Percentiles rank a stretch among this genome's conserved stretches.
These are phyloP conservation scores for Sparassis latifolia DNA, from an alignment of 1,284 basidiomycete genomes.

Conservation along the genomic window DNA sequence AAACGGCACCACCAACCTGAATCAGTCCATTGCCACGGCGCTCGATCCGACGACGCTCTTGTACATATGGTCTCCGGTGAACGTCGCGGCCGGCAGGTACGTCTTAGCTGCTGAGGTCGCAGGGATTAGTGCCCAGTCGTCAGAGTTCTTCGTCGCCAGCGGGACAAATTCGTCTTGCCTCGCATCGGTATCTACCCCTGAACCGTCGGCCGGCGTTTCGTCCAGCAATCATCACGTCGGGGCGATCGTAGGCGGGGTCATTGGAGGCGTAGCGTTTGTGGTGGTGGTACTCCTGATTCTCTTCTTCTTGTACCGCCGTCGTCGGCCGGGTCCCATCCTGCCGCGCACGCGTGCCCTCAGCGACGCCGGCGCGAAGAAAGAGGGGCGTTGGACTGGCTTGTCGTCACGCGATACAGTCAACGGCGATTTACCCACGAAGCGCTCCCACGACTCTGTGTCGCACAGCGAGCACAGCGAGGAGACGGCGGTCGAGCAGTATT, in stretches of 20 bases:
- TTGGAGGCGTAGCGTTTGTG: slow-evolving; percentile 26
- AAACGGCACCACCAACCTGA: not conserved
- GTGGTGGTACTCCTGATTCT: slow-evolving; percentile 12
- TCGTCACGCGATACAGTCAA: slow-evolving; percentile 21
- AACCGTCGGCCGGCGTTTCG: not conserved
- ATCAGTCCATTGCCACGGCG: slow-evolving; percentile 6
- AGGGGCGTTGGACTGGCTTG: slow-evolving; percentile 20
- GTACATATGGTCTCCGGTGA: slow-evolving; percentile 18
- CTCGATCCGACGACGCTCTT: slow-evolving; percentile 6
- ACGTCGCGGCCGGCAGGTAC: slow-evolving; percentile 22
- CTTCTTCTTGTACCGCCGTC: slow-evolving; percentile 20
- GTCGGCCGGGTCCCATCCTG: slow-evolving; percentile 6
- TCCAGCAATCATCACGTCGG: slow-evolving; percentile 14
- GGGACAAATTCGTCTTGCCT: not conserved
- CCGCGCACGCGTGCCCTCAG: slow-evolving; percentile 12
- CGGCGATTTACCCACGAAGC: not conserved
- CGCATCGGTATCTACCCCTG: not conserved
- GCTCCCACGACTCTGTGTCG: not conserved
- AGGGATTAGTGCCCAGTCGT: not conserved
- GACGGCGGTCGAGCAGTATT: slow-evolving; percentile 9
- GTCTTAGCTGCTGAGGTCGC: slow-evolving; percentile 9
- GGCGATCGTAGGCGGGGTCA: slow-evolving; percentile 30
- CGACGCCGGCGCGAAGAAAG: slow-evolving; percentile 5
- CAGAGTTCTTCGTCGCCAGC: not conserved
- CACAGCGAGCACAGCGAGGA: slow-evolving; percentile 6